Evolutionary conservation across 805 yeast genomes (phyloP), one percentile per base, ranked within the genome.

Genomic region (Candida ponderosae): DNA sequence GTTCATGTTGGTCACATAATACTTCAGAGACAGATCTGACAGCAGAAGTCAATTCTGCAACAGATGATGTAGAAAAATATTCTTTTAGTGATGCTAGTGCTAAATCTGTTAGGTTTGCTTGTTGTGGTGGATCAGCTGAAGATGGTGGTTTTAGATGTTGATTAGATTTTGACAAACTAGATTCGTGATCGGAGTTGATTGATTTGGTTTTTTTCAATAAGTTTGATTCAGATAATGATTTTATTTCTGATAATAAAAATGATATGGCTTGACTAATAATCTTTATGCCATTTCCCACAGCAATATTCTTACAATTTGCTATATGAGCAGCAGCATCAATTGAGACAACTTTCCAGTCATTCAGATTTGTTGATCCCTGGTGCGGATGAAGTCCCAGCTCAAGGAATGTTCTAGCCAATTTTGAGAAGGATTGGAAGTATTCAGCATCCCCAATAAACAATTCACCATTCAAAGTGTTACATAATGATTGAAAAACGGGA

Each of bases 361-460:
- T 47, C 18, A 61, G 61, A 37, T 64, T 62, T 14, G 65, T 66
- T 29, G 59, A 55, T 29, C 56, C 54, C 6, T 51, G 50, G 7
- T 48, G 52, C 10, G 21, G n/a, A 19, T 14, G 6, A 51, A 31
- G 33, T 40, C 47, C 24, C 9, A 57, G 42, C 28, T 52, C 46
- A 23, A 61, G 49, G 36, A 59, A 61, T 10, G 41, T 18, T 13
- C 58, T 56, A 6, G 59, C 44, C 33, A 65, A 70, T 15, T 55
- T 39, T 17, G 59, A 58, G 54, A 79, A 81, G 32, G 58, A 44
- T 21, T 61, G 60, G 9, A 76, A 71, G 51, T 79, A 82, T 19
- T 56, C 66, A 32, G 70, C 62, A 57, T 83, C 86, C 30, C 88
- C 88, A 23, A 74, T 65, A 48, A 81, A 76, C 39, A 83, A 62